Evolutionary conservation across 345 rosid genomes (phyloP), one percentile per base, ranked within the genome.

Genomic region (Turnera subulata): DNA sequence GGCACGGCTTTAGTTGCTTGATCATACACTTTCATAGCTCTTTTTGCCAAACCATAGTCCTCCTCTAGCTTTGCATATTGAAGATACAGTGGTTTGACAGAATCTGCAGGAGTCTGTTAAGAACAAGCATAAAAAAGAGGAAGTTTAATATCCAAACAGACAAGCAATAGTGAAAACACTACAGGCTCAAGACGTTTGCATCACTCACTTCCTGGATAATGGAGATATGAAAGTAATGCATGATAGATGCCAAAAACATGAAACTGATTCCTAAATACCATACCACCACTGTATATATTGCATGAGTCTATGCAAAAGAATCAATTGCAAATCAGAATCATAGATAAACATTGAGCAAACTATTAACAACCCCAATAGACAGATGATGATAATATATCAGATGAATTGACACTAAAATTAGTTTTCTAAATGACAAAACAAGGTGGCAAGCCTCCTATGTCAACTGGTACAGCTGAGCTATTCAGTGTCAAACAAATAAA

Each of bases 1-100:
- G 99, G 97, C 62, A 93, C 95, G 15, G 88, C 89, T 59, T 89
- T 89, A 19, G 96, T 82, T 42, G 99, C 97, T 68, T 85, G 88
- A 74, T 87, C 90, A 56, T 93, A 93, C 42, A 93, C 95, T 66
- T 84, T 87, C 97, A 93, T 93, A 15, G 97, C 99, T 67, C 96
- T 81, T 74, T 93, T 93, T 42, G 97, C 97, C 47, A 93, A 72
- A 63, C 99, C 99, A 62, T 77, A 85, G 59, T 93, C 99, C 68
- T 89, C 97, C 69, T 93, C 99, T 50, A 93, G 75, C 77, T 93
- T 93, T 22, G 99, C 99, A 71, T 87, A 93, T 66, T 89, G 96
- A 68, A 93, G 99, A 71, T 78, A 89, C 51, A 89, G 66, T 16
- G 94, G 95, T 70, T 89, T 93, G 8, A 87, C 94, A 39, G 78